A percentile compares a stretch with the other conserved stretches of the same genome.
Conservation (phyloP, 345 rosid species). For the Fremontodendron californicum region DNA sequence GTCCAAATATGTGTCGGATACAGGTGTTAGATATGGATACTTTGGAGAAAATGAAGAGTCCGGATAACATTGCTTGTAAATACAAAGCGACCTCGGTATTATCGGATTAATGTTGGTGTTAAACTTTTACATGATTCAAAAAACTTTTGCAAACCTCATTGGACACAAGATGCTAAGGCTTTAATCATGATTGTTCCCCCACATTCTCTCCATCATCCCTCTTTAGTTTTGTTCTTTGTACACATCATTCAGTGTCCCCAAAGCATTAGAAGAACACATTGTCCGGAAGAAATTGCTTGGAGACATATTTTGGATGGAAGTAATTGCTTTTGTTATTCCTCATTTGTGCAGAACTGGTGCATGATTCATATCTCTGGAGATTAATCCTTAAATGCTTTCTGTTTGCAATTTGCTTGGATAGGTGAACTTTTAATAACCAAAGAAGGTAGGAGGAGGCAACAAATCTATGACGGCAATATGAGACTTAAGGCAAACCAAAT, state of each 20-base stretch:
- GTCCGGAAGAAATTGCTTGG: not conserved
- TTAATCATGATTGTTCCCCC: not conserved
- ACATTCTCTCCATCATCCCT: not conserved
- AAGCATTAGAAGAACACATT: not conserved
- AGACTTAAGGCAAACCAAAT: no score
- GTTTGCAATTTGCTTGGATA: slow-evolving; percentile 19
- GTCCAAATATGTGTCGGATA: no score
- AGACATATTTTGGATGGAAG: not conserved
- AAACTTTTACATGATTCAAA: not conserved
- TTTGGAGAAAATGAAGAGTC: no score
- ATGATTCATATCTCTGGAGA: not conserved
- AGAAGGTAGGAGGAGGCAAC: slow-evolving; percentile 68
- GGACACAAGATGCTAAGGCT: not conserved
- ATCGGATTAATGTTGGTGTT: not conserved
- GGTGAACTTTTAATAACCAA: slow-evolving; percentile 71
- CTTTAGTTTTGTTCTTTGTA: not conserved
- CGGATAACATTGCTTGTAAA: no score
- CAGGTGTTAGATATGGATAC: no score
- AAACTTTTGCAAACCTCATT: not conserved
- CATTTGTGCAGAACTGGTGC: not conserved
- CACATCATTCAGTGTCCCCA: not conserved
- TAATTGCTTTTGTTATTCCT: not conserved
- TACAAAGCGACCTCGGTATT: no score
- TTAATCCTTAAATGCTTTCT: not conserved
- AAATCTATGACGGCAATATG: slow-evolving; percentile 55